These are phyloP conservation scores for Paraphaeosphaeria sporulosa DNA, from an alignment of 2,329 filamentous ascomycete species.

Conservation along the genomic window DNA sequence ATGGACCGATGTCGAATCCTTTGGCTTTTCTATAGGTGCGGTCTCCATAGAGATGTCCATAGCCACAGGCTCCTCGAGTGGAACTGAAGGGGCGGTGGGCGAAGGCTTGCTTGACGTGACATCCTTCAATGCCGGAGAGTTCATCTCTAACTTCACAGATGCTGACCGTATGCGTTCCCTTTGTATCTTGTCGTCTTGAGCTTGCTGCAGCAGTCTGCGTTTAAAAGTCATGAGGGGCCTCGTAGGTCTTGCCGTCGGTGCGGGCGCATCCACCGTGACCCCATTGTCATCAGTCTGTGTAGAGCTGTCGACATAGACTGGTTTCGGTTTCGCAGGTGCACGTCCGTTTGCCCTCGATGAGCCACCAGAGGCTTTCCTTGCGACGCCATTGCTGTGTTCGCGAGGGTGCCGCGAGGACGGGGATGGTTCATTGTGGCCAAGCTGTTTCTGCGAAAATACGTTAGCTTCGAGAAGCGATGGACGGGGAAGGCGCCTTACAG, in stretches of 20 bases:
- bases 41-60: slow-evolving; percentile 39
- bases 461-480: slow-evolving; percentile 31
- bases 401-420: slow-evolving; percentile 42
- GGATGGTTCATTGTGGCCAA: slow-evolving; percentile 47
- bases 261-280: slow-evolving; percentile 14
- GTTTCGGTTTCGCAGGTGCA: slow-evolving; percentile 36
- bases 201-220: slow-evolving; percentile 47
- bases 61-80: slow-evolving; percentile 31
- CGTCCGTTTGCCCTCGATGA: slow-evolving; percentile 51
- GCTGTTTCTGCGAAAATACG: slow-evolving; percentile 41
- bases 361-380: slow-evolving; percentile 44
- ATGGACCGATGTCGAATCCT: slow-evolving; percentile 36
- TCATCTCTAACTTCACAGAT: slow-evolving; percentile 44
- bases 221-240: slow-evolving; percentile 46
- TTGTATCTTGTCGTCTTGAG: slow-evolving; percentile 46
- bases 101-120: slow-evolving; percentile 43
- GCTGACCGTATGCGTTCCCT: slow-evolving; percentile 48
- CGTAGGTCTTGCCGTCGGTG: slow-evolving; percentile 29
- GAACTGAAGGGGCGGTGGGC: slow-evolving; percentile 34
- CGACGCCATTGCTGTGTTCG: slow-evolving; percentile 45
- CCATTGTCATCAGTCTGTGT: slow-evolving; percentile 43
- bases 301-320: slow-evolving; percentile 42
- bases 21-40: slow-evolving; percentile 24
- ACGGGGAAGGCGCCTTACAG: slow-evolving; percentile 42
- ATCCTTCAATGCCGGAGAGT: slow-evolving; percentile 43